These are phyloP conservation scores for Macrolepiota fuliginosa DNA, from an alignment of 768 basidiomycete species.

Conservation along the genomic window DNA sequence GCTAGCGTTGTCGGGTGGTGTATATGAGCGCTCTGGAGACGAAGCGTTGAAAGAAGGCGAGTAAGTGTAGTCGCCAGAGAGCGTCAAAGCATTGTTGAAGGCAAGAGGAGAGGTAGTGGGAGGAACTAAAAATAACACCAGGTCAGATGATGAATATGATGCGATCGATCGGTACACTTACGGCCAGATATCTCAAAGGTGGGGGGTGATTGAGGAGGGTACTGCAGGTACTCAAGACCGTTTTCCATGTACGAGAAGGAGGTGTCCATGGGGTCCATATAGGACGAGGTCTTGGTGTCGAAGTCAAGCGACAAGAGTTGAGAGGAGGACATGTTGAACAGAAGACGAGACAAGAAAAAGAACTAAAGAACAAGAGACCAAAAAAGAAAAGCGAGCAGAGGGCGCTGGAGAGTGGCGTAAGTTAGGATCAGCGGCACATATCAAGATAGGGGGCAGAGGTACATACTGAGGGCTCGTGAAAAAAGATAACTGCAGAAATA, in stretches of 20 bases:
- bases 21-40: conserved; percentile 64
- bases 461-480: conserved; percentile 20
- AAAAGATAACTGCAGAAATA: conserved; percentile 25
- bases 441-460: conserved; percentile 23
- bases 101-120: conserved; percentile 59
- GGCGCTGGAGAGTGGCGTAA: conserved; percentile 18
- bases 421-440: conserved; percentile 24
- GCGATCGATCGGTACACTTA: conserved; percentile 34
- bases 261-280: conserved; percentile 44
- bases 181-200: conserved; percentile 60
- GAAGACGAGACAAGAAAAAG: conserved; percentile 24
- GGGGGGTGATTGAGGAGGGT: conserved; percentile 57
- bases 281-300: conserved; percentile 46
- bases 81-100: conserved; percentile 55
- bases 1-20: conserved; percentile 59
- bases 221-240: conserved; percentile 64
- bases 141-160: conserved; percentile 13
- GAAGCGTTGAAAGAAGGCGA: conserved; percentile 47
- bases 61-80: conserved; percentile 56
- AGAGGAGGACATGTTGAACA: conserved; percentile 31
- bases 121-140: conserved; percentile 39
- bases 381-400: conserved; percentile 18
- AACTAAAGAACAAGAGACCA: conserved; percentile 25
- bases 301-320: conserved; percentile 44
- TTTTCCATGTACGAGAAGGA: conserved; percentile 50